These are phyloP conservation scores for Lactuca saligna DNA, from an alignment of 129 eudicot species.

Conservation along the genomic window DNA sequence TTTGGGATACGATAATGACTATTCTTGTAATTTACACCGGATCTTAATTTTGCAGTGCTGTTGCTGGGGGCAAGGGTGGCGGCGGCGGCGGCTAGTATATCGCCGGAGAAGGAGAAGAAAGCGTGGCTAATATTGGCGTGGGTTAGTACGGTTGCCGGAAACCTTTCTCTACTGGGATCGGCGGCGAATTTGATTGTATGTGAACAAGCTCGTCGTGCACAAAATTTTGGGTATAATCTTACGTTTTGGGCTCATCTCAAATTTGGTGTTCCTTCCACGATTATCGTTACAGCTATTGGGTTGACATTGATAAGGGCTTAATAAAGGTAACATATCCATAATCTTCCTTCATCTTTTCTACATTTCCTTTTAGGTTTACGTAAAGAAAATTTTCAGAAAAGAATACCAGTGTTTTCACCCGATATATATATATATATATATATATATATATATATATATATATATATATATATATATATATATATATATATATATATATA, in stretches of 20 bases:
- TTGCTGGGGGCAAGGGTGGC: conserved; percentile 84
- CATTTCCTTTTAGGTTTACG: not conserved
- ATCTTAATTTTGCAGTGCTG: conserved; percentile 45
- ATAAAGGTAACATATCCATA: too few species aligned
- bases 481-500: too few species aligned
- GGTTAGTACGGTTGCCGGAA: conserved; percentile 95
- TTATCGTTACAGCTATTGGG: conserved; percentile 76
- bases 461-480: too few species aligned
- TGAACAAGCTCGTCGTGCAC: conserved; percentile 90
- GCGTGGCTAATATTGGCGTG: conserved; percentile 94
- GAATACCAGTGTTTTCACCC: not conserved
- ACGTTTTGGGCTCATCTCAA: conserved; percentile 80
- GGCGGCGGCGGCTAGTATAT: conserved; percentile 76
- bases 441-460: too few species aligned
- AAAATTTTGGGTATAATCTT: conserved; percentile 63
- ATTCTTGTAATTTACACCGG: not conserved
- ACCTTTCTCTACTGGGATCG: conserved; percentile 79
- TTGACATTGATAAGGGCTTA: conserved; percentile 66
- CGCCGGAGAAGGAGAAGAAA: conserved; percentile 69
- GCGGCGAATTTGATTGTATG: conserved; percentile 95
- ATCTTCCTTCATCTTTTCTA: not conserved
- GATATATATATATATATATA: too few species aligned
- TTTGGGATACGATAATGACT: not conserved
- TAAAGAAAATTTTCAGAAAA: not conserved
- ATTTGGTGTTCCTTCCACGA: conserved; percentile 88